Percentiles rank a stretch among this genome's conserved stretches.
phyloP scores from a whole-genome alignment of 2,329 filamentous ascomycete species.

The Ceratocystis cubensis region DNA sequence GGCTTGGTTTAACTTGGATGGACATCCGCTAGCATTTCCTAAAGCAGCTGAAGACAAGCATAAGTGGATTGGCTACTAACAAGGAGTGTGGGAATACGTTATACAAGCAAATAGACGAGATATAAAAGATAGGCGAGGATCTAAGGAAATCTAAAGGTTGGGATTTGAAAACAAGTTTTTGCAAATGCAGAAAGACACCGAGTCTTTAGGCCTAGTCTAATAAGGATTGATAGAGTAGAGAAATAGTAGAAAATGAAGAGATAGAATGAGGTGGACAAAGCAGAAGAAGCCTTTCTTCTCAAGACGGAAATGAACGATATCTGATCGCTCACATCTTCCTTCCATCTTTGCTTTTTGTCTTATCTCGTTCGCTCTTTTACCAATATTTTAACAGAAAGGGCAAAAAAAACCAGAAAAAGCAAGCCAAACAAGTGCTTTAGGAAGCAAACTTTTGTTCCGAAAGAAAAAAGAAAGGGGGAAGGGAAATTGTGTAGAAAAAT shows the following conservation, averaged over 20 bases:
- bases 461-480: background rate
- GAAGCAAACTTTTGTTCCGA: slow-evolving; percentile 8
- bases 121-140: background rate
- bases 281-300: no score
- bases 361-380: background rate
- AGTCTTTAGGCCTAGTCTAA: slow-evolving; percentile 7
- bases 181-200: slow-evolving; percentile 10
- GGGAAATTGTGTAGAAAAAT: slow-evolving; percentile 2
- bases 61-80: no score
- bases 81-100: no score
- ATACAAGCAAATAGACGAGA: no score
- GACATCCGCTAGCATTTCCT: no score
- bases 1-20: no score
- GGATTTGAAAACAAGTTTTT: background rate
- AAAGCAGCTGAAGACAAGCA: no score
- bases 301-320: no score
- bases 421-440: background rate
- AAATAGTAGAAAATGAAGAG: background rate
- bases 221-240: background rate
- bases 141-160: background rate
- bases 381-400: background rate
- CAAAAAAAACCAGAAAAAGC: background rate
- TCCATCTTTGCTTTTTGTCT: background rate
- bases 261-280: background rate
- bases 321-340: no score